A percentile compares a stretch with the other conserved stretches of the same genome.
Conservation (phyloP, 2,329 filamentous ascomycete species). For the Trichoderma sp. region DNA sequence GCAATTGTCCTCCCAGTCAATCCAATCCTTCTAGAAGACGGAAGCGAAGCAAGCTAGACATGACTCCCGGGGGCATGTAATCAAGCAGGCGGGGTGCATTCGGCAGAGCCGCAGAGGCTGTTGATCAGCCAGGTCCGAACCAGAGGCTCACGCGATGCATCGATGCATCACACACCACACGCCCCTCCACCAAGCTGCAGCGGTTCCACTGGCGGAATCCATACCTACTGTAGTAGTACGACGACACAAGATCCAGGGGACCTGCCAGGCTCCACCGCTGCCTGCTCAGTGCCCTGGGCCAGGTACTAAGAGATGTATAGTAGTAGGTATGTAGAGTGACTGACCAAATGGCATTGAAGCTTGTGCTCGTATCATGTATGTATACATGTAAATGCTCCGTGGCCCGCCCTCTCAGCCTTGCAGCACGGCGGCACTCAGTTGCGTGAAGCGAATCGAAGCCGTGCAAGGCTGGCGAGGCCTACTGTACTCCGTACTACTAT, state of each 20-base stretch:
- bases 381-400: background rate
- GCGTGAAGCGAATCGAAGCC: background rate
- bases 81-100: conserved; percentile 12
- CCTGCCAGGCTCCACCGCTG: background rate
- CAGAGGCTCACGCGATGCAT: background rate
- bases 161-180: conserved; percentile 10
- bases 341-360: background rate
- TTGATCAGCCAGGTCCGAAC: conserved; percentile 5
- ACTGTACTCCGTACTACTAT: too few species aligned
- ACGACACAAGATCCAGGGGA: background rate
- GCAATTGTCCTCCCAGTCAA: background rate
- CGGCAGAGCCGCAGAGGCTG: conserved; percentile 15
- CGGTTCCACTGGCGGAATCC: conserved; percentile 10
- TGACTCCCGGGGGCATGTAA: conserved; percentile 1
- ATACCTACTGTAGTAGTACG: too few species aligned
- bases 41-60: conserved; percentile 9
- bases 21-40: conserved; percentile 6
- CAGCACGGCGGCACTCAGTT: conserved; percentile 1
- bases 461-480: background rate
- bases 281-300: background rate
- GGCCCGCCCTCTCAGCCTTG: conserved; percentile 13
- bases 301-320: background rate
- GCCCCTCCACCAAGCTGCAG: conserved; percentile 16
- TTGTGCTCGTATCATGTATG: background rate
- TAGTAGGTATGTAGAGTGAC: background rate